A percentile compares a stretch with the other conserved stretches of the same genome.
These are phyloP conservation scores for Tuber brumale DNA, from an alignment of 495 filamentous ascomycete genomes.

Conservation along the genomic window DNA sequence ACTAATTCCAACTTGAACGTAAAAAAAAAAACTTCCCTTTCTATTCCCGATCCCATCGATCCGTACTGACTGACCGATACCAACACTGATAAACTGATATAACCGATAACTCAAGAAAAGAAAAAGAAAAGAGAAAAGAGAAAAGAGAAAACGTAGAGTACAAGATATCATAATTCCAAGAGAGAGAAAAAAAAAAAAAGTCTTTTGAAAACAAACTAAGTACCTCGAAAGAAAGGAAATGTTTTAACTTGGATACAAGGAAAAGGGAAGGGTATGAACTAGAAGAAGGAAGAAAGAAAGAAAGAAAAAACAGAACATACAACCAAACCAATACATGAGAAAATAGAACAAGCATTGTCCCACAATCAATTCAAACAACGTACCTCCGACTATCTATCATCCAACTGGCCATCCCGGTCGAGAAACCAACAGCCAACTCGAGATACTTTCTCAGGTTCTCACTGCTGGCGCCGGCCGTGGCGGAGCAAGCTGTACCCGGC, in stretches of 20 bases:
- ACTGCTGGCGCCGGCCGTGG: constrained; percentile 6
- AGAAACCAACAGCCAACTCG: constrained; percentile 34
- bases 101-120: neutral
- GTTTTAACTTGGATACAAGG: neutral
- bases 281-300: neutral
- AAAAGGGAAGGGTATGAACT: neutral
- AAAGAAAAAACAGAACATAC: neutral
- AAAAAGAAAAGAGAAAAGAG: neutral
- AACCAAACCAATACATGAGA: neutral
- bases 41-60: neutral
- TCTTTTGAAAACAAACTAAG: neutral
- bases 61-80: neutral
- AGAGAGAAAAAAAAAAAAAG: neutral
- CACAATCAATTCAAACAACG: constrained; percentile 7
- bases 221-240: neutral
- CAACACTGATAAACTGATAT: constrained; percentile 11
- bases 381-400: constrained; percentile 39
- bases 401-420: constrained; percentile 40
- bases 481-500: neutral
- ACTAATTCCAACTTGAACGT: neutral
- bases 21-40: neutral
- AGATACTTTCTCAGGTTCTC: constrained; percentile 34
- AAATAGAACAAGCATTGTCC: no score
- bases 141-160: neutral
- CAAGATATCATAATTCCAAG: constrained; percentile 2